Evolutionary conservation across 495 filamentous ascomycete species (phyloP).

Genomic region (Penicillium longicatenatum): DNA sequence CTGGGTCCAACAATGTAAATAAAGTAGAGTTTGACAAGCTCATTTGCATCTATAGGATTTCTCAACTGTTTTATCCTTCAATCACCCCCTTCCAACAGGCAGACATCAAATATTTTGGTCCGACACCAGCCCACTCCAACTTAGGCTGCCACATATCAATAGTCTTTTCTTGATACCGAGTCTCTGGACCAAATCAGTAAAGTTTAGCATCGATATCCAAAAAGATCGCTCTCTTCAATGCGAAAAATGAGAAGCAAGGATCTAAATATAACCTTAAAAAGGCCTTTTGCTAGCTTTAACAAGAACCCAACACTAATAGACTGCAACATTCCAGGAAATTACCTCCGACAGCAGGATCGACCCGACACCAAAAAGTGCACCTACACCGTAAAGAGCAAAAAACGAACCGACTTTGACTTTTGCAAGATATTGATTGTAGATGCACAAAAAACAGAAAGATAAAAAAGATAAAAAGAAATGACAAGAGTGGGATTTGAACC

Average conservation of each 20-base stretch:
- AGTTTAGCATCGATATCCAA: no score
- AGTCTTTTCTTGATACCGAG: neutral
- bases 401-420: neutral
- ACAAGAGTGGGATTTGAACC: constrained; percentile 45
- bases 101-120: constrained; percentile 6
- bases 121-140: neutral
- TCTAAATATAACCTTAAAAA: no score
- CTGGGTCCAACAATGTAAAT: neutral
- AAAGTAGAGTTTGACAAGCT: neutral
- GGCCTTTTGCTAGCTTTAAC: no score
- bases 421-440: neutral
- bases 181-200: no score
- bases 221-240: no score
- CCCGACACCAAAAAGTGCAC: neutral
- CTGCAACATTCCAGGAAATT: no score
- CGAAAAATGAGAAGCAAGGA: no score
- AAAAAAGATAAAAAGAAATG: constrained; percentile 23
- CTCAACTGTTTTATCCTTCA: neutral
- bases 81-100: constrained; percentile 5
- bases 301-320: no score
- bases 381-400: neutral
- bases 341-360: no score
- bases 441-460: neutral
- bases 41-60: neutral
- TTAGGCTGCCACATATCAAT: constrained; percentile 13